phyloP scores from a whole-genome alignment of 352 stramenopile species.

The Blastocystis hominis region DNA sequence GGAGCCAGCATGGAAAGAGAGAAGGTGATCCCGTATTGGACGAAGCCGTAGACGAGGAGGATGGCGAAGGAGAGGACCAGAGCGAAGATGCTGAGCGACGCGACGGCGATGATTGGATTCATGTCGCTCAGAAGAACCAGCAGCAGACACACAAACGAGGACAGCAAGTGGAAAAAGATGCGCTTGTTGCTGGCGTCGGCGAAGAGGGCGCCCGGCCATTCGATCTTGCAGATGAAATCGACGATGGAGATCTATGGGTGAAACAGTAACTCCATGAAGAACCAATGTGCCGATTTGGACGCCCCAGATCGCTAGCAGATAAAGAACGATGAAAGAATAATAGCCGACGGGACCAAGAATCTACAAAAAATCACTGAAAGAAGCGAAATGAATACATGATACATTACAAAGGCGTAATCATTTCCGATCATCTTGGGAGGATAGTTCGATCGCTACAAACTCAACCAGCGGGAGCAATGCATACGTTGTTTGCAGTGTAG shows the following conservation, averaged over 20 bases:
- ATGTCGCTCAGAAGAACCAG: slow-evolving; percentile 34
- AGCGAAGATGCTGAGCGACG: slow-evolving; percentile 47
- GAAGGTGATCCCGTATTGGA: slow-evolving; percentile 15
- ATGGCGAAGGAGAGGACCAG: slow-evolving; percentile 40
- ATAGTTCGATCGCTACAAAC: slow-evolving; percentile 18
- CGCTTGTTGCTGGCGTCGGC: neutral
- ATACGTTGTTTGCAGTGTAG: neutral
- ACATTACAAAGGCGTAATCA: slow-evolving; percentile 24
- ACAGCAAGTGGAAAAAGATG: neutral
- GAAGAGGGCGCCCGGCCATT: neutral
- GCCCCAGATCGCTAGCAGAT: slow-evolving; percentile 33
- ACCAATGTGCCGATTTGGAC: slow-evolving; percentile 11
- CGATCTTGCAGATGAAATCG: slow-evolving; percentile 43
- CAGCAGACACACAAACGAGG: neutral
- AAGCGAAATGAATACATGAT: neutral
- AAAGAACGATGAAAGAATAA: slow-evolving; percentile 2
- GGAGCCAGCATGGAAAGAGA: neutral
- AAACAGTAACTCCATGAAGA: neutral
- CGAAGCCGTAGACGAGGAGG: slow-evolving; percentile 9
- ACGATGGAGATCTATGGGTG: slow-evolving; percentile 34
- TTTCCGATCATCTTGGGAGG: slow-evolving; percentile 8
- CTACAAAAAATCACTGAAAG: neutral
- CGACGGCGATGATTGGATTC: neutral
- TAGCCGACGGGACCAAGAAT: neutral
- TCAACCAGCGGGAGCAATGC: too few relatives aligned